Evolutionary conservation across 1,139 yeast genomes (phyloP).

Genomic region (Blastobotrys aristatus): DNA sequence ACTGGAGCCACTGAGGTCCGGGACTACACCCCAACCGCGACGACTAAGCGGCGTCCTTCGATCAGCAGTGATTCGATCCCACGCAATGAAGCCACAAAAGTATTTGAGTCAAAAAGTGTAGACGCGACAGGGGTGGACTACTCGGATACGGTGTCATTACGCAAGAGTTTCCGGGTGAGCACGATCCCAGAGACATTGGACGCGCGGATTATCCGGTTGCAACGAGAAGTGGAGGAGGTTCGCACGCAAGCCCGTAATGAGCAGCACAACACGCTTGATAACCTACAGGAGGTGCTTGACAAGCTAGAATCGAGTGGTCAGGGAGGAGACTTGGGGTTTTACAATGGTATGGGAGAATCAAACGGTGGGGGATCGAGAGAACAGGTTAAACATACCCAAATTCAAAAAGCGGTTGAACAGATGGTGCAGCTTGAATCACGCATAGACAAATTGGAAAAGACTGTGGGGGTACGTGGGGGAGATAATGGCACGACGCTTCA

Average conservation of each 20-base stretch:
- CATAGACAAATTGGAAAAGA: slow-evolving; percentile 17
- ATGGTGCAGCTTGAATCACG: slow-evolving; percentile 2
- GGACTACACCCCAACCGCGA: background rate
- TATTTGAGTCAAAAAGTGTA: slow-evolving; percentile 19
- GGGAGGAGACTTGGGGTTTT: slow-evolving; percentile 1
- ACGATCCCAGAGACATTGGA: slow-evolving; percentile 23
- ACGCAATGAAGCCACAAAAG: background rate
- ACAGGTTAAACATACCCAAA: background rate
- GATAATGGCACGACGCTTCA: slow-evolving; percentile 11
- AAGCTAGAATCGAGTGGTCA: slow-evolving; percentile 7
- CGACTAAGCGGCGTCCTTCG: slow-evolving; percentile 6
- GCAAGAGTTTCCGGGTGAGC: slow-evolving; percentile 7
- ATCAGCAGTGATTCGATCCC: background rate
- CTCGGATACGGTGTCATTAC: slow-evolving; percentile 8
- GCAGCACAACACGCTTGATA: slow-evolving; percentile 4
- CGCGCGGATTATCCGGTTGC: slow-evolving; percentile 44
- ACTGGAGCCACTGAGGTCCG: slow-evolving; percentile 11
- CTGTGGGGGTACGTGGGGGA: slow-evolving; percentile 18
- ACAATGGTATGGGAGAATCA: slow-evolving; percentile 2
- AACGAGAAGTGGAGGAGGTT: slow-evolving; percentile 43
- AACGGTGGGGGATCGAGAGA: background rate
- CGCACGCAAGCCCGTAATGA: background rate
- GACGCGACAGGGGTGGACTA: slow-evolving; percentile 17
- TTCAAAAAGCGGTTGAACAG: background rate
- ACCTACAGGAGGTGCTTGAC: slow-evolving; percentile 11